Evolutionary conservation across 2,329 filamentous ascomycete genomes (phyloP), one percentile per base, ranked within the genome.

Genomic region (Neofusicoccum parvum): DNA sequence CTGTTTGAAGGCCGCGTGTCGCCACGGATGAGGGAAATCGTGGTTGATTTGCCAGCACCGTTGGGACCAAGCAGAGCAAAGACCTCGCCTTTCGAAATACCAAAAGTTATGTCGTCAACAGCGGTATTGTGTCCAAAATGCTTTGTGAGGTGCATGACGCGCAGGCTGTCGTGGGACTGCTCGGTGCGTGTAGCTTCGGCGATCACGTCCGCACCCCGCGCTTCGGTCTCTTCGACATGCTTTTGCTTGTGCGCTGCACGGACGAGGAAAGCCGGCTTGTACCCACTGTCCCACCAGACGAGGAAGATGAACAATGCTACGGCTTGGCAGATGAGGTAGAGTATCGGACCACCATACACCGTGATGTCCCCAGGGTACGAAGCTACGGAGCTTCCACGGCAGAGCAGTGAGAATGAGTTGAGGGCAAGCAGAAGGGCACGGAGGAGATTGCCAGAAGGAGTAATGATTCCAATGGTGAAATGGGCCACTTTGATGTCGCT

Each of bases 31-130:
- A 97, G 82, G 1, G 90, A 92, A 70, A 97, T 96, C 0, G 91
- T 96, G 0, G 93, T 96, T 0, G 90, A 92, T 72, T 97, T 97
- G 65, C 94, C 94, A 1, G 94, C 94, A 27, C 94, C 93, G 73
- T 97, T 97, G 15, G 94, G 93, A 0, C 94, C 94, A 0, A 98
- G 85, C 0, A 97, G 84, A 0, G 93, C 93, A 78, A 96, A 97
- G 0, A 96, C 91, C 74, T 97, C 90, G 58, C 91, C 90, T 56
- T 87, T 87, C 15, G 86, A 86, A 37, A 97, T 90, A 17, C 90
- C 90, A 72, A 97, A 97, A 0, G 90, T 92, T 48, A 96, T 87
- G 71, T 97, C 91, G 70, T 96, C 89, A n/a, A 97, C 92, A 3
- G 92, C 94, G 0, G 75, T 74, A 70, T 90, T 89, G 67, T 84